Base-by-base conservation (phyloP, 2,329 filamentous ascomycete species). In the Ophiocordyceps camponoti-floridani region DNA sequence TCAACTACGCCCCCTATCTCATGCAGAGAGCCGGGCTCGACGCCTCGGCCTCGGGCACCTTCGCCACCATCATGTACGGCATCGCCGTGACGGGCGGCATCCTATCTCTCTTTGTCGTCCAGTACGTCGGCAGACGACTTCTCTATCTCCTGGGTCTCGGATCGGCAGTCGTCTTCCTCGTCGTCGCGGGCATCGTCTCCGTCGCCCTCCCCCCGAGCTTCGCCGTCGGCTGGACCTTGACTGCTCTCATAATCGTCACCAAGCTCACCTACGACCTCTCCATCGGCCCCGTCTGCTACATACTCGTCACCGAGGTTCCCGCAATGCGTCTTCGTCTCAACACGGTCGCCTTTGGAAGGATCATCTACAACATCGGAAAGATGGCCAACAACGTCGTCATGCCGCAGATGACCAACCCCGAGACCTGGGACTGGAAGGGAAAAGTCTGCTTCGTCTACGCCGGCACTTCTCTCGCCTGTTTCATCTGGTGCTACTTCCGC, bases 51-150 rank as follows among this genome's bases (percentile, higher is more conserved):
- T 65, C 66, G 0, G 67, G 68, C 49, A 63, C 62, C 11, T 55
- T 70, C 0, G 62, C 65, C 7, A 63, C 75, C 51, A 70, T 58
- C 3, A 63, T 68, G 42, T 70, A 69, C 41, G 67, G 63, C 3
- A 58, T 75, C 4, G 70, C 68, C 11, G 67, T 71, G 47, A 55
- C 71, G 5, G 72, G 70, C 4, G 74, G 70, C 0, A 58, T 67
- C 1, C 58, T 62, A 1, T 72, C 70, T 2, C 75, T 72, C 70
- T 59, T 62, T 42, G 50, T 72, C 8, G 70, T 71, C 64, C 54
- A 57, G 38, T 56, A 60, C 2, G 62, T 72, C 42, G 72, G 72
- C 23, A 66, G 72, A 7, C 65, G 70, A 11, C 67, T 58, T 3
- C 64, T 75, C 42, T 65, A 74, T 48, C 64, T 71, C 43, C 50